Conservation (phyloP, 2,329 filamentous ascomycete species). For the Rutstroemia sp. region DNA sequence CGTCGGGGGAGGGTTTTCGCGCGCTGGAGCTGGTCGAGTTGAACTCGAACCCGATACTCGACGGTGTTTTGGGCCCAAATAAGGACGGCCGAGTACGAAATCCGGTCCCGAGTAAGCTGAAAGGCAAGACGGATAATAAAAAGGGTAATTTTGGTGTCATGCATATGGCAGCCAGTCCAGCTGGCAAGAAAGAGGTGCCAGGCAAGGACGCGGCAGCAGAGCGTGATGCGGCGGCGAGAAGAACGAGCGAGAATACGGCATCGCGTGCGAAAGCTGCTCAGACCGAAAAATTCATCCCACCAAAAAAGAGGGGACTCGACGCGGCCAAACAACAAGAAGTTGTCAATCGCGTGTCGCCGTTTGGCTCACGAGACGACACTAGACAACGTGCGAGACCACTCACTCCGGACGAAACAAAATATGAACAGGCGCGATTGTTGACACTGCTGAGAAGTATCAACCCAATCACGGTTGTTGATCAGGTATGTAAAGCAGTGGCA, state of each 20-base stretch:
- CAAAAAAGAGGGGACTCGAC: slow-evolving; percentile 29
- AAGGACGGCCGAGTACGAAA: slow-evolving; percentile 47
- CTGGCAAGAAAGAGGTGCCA: slow-evolving; percentile 26
- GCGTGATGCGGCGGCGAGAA: slow-evolving; percentile 47
- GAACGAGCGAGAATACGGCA: slow-evolving; percentile 54
- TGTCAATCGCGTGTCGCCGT: slow-evolving; percentile 21
- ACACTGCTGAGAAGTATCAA: slow-evolving; percentile 48
- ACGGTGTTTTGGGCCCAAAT: slow-evolving; percentile 30
- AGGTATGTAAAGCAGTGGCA: slow-evolving; percentile 54
- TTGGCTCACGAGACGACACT: slow-evolving; percentile 24
- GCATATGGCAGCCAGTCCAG: slow-evolving; percentile 46
- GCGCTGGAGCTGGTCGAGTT: slow-evolving; percentile 50
- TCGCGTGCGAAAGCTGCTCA: slow-evolving; percentile 49
- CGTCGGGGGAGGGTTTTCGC: slow-evolving; percentile 33
- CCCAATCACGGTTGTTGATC: slow-evolving; percentile 50
- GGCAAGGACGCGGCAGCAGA: slow-evolving; percentile 43
- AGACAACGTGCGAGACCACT: slow-evolving; percentile 28
- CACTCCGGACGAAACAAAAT: slow-evolving; percentile 44
- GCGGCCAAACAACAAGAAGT: slow-evolving; percentile 18
- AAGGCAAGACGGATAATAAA: slow-evolving; percentile 47
- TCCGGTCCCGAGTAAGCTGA: slow-evolving; percentile 54
- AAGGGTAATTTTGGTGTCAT: slow-evolving; percentile 57
- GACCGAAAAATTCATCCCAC: slow-evolving; percentile 45
- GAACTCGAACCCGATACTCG: slow-evolving; percentile 20
- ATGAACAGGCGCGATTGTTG: slow-evolving; percentile 52